A percentile compares a stretch with the other conserved stretches of the same genome.
Conservation (phyloP, 106 monocot genomes). For the Dioscorea zingiberensis region DNA sequence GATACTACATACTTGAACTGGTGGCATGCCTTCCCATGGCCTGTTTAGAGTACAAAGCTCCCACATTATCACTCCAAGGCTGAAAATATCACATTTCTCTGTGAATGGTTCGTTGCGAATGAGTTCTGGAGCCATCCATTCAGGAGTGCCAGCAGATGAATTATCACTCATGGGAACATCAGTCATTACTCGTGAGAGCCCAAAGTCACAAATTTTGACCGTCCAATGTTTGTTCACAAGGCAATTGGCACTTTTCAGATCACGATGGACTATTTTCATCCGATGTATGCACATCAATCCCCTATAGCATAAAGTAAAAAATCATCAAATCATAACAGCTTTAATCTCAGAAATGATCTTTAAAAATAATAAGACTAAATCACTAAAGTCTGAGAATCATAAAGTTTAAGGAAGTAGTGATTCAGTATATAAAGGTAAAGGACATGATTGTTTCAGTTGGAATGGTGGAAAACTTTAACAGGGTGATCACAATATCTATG, state of each 20-base stretch:
- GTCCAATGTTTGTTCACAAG: slow-evolving; percentile 94
- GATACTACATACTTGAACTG: slow-evolving; percentile 67
- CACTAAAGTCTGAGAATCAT: too few species aligned
- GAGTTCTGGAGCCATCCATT: slow-evolving; percentile 99
- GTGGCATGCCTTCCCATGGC: slow-evolving; percentile 90
- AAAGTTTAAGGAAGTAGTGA: too few species aligned
- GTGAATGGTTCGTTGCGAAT: slow-evolving; percentile 87
- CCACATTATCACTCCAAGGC: slow-evolving; percentile 97
- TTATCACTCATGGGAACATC: slow-evolving; percentile 64
- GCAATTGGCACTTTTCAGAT: slow-evolving; percentile 97
- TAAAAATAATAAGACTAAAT: too few species aligned
- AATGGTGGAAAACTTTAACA: too few species aligned
- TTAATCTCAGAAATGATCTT: too few species aligned
- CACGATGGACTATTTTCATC: slow-evolving; percentile 97
- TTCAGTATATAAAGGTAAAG: too few species aligned
- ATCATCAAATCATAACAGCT: too few species aligned
- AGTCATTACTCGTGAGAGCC: slow-evolving; percentile 71
- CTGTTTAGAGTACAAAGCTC: slow-evolving; percentile 85
- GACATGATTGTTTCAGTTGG: too few species aligned
- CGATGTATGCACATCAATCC: slow-evolving; percentile 99
- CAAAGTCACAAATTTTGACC: slow-evolving; percentile 98
- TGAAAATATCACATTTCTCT: slow-evolving; percentile 96
- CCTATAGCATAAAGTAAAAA: slow-evolving; percentile 22
- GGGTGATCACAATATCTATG: too few species aligned
- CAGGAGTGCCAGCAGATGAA: slow-evolving; percentile 98